phyloP scores from a whole-genome alignment of 2,329 filamentous ascomycete genomes.

The Chrysoporthe austroafricana region DNA sequence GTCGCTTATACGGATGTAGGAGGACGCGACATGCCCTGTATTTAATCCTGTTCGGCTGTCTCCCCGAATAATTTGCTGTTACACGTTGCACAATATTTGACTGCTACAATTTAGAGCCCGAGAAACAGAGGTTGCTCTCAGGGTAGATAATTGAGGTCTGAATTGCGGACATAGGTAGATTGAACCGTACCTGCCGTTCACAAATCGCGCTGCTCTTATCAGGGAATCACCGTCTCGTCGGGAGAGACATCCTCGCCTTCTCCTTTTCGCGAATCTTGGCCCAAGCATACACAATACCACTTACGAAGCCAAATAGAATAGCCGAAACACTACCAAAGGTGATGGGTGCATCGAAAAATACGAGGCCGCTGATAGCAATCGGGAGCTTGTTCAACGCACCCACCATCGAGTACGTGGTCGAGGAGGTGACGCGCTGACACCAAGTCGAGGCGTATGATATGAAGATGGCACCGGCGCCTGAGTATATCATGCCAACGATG shows the following conservation, averaged over 20 bases:
- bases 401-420: conserved; percentile 98
- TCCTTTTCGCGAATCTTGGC: conserved; percentile 82
- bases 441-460: conserved; percentile 99
- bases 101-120: too few relatives aligned
- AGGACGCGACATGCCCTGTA: not conserved
- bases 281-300: conserved; percentile 86
- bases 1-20: not conserved
- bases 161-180: conserved; percentile 76
- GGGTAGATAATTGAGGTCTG: conserved; percentile 70
- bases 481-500: conserved; percentile 88
- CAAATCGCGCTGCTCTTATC: not conserved
- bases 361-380: conserved; percentile 85
- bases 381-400: conserved; percentile 97
- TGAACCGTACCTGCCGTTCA: conserved; percentile 40
- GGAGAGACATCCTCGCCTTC: conserved; percentile 65
- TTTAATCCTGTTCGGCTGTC: not conserved
- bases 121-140: too few relatives aligned
- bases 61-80: not conserved
- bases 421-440: conserved; percentile 97
- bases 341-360: conserved; percentile 95
- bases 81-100: not conserved
- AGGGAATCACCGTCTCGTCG: conserved; percentile 49
- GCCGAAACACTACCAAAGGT: conserved; percentile 91
- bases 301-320: conserved; percentile 88
- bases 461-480: conserved; percentile 89